Evolutionary conservation across 108 stramenopile species (phyloP).

Genomic region (Discostella stelligeroides): DNA sequence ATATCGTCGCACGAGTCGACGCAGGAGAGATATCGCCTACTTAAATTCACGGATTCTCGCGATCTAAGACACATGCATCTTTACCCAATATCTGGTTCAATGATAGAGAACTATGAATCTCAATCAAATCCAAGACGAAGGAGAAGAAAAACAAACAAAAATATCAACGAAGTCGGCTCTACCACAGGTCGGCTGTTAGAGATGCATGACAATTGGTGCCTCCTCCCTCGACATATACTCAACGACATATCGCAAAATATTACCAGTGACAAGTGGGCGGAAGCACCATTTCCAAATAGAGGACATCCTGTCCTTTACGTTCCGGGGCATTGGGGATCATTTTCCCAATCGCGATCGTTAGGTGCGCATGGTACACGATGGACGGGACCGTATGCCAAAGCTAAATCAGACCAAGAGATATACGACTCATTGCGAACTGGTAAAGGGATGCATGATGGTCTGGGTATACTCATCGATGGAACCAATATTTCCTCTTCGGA

Average conservation of each 20-base stretch:
- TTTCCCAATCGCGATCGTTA: conserved; percentile 68
- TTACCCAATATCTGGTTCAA: conserved; percentile 23
- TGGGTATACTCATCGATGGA: not conserved
- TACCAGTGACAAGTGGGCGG: conserved; percentile 9
- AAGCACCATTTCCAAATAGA: conserved; percentile 35
- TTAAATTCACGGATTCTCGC: conserved; percentile 76
- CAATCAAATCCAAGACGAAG: conserved; percentile 14
- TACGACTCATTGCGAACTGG: conserved; percentile 35
- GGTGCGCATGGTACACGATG: conserved; percentile 83
- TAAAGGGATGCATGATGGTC: conserved; percentile 35
- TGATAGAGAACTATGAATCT: conserved; percentile 33
- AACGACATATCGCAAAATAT: conserved; percentile 13
- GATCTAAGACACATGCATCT: conserved; percentile 62
- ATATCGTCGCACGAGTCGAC: not conserved
- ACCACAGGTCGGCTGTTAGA: conserved; percentile 27
- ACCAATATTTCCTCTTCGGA: conserved; percentile 1
- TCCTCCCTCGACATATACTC: conserved; percentile 17
- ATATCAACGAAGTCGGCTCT: conserved; percentile 1
- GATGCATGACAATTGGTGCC: conserved; percentile 41
- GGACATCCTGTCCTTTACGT: conserved; percentile 68
- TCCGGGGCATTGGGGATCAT: conserved; percentile 84
- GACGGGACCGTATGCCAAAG: conserved; percentile 37
- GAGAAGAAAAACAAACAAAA: no score
- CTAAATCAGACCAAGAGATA: conserved; percentile 20
- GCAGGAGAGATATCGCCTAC: conserved; percentile 54